Evolutionary conservation across 352 stramenopile genomes (phyloP), one percentile per base, ranked within the genome.

Genomic region (Globisporangium recalcitrans): DNA sequence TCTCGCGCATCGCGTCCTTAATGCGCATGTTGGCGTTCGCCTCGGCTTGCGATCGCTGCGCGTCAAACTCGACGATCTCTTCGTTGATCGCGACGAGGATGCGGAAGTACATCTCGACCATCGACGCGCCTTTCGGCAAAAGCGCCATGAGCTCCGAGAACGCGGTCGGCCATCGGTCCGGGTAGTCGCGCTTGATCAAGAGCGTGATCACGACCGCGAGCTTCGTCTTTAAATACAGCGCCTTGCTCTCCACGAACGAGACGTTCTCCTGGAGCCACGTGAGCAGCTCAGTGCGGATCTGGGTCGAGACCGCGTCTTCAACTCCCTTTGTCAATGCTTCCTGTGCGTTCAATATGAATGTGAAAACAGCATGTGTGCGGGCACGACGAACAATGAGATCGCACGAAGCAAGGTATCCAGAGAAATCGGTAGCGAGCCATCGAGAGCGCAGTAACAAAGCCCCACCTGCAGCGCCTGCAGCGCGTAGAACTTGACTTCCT

Each of bases 51-150:
- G 80, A 85, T 6, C 79, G 72, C 58, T 85, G 73, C 31, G 82
- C 73, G 66, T 96, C 80, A 62, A 96, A 95, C 64, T 90, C 80
- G 61, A 96, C 91, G 58, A 97, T 95, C 63, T 97, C 91, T 62
- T 96, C 88, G 66, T 96, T 91, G 46, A 96, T 92, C 6, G 85
- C 84, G 53, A 86, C 76, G n/a, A 97, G 68, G 51, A 97, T 88
- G 36, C 89, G 83, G 48, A 97, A 91, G 66, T 93, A 97, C 77
- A 97, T 89, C 63, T 96, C 89, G 47, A 97, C 85, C 63, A 93
- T 87, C 36, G 85, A 87, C 57, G 82, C 74, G 34, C 77, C 80
- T 32, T 78, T 73, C 0, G 82, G 83, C 49, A 96, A 67, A 36
- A 96, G 68, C 44, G 71, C 77, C 56, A 92, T 68, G 16, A 97